phyloP scores from a whole-genome alignment of 306 rosid species.

The Gynostemma pentaphyllum region DNA sequence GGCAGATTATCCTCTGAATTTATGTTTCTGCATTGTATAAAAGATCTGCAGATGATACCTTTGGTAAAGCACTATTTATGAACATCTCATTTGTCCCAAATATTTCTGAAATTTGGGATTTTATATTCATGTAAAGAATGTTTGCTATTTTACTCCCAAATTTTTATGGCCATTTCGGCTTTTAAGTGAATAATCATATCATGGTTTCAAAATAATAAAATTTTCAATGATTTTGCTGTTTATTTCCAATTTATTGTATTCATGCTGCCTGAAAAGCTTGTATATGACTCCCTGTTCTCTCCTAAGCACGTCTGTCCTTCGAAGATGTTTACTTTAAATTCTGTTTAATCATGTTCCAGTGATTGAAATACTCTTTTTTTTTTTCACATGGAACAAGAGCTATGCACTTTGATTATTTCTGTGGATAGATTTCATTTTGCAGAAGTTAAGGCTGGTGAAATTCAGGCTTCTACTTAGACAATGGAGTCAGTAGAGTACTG shows the following conservation, averaged over 20 bases:
- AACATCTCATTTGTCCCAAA: conserved; percentile 50
- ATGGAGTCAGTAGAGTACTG: neutral
- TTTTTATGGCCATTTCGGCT: conserved; percentile 26
- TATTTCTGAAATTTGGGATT: conserved; percentile 25
- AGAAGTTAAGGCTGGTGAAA: no score
- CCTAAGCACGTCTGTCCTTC: neutral
- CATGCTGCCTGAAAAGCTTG: neutral
- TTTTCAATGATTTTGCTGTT: neutral
- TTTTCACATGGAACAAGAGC: neutral
- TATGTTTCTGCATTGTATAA: conserved; percentile 67
- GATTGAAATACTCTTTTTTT: neutral
- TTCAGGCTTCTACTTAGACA: no score
- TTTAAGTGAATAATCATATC: conserved; percentile 22
- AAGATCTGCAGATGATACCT: conserved; percentile 48
- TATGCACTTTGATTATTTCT: neutral
- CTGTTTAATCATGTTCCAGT: no score
- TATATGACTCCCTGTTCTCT: neutral
- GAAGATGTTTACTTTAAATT: neutral
- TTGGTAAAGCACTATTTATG: conserved; percentile 53
- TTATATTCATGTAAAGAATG: conserved; percentile 23
- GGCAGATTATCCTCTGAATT: conserved; percentile 50
- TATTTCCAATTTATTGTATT: neutral
- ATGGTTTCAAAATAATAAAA: neutral
- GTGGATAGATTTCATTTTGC: neutral
- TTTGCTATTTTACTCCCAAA: conserved; percentile 20